Percentiles rank a stretch among this genome's conserved stretches.
Conservation (phyloP, 495 filamentous ascomycete species). For the Parachaetomium inaequale region DNA sequence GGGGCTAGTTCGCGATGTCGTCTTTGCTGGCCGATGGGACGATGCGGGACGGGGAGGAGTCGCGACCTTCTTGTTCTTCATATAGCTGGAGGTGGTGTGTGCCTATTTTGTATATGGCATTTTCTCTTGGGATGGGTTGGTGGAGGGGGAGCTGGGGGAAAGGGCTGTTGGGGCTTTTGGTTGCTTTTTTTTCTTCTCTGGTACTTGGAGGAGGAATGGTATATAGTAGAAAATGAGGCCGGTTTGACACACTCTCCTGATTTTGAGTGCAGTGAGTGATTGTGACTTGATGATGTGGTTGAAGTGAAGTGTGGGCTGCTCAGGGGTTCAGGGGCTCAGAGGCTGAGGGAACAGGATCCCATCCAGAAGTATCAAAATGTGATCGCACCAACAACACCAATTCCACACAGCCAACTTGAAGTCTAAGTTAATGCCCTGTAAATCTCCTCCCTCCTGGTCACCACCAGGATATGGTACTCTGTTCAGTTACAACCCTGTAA, state of each 20-base stretch:
- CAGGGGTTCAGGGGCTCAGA: background rate
- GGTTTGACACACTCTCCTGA: constrained; percentile 4
- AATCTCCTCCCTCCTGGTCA: too few relatives aligned
- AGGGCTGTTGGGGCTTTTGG: background rate
- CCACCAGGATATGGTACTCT: too few relatives aligned
- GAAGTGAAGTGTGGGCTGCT: background rate
- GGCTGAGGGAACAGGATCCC: too few relatives aligned
- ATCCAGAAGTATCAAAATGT: too few relatives aligned
- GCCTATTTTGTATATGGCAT: background rate
- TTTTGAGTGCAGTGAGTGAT: background rate
- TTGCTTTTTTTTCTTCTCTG: background rate
- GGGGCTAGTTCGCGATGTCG: constrained; percentile 11
- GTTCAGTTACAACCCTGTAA: too few relatives aligned
- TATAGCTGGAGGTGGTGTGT: background rate
- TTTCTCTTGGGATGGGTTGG: background rate
- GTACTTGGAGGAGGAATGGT: constrained; percentile 11
- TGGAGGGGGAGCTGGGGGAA: background rate
- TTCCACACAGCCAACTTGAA: too few relatives aligned
- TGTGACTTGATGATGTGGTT: background rate
- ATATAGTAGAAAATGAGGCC: constrained; percentile 4
- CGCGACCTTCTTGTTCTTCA: constrained; percentile 17
- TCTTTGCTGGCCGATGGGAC: background rate
- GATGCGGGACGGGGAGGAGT: constrained; percentile 2
- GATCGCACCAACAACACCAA: too few relatives aligned
- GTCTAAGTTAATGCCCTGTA: too few relatives aligned